phyloP scores from a whole-genome alignment of 2,329 filamentous ascomycete genomes.

The Nigrospora sphaerica region DNA sequence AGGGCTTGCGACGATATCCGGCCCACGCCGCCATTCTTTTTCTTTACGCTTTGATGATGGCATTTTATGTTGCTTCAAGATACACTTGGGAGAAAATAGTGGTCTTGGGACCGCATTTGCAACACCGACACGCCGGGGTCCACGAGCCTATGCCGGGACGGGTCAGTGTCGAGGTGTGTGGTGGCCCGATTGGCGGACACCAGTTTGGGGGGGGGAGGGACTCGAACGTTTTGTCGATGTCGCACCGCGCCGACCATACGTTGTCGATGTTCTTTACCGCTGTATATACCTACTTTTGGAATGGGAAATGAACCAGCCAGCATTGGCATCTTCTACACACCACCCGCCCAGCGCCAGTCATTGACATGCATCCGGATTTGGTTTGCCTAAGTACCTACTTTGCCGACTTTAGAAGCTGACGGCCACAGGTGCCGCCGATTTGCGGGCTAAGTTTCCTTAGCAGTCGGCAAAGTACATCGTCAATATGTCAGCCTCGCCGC shows the following conservation, averaged over 20 bases:
- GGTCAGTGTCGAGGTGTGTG: neutral
- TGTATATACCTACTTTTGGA: neutral
- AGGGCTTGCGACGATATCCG: neutral
- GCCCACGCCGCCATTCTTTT: neutral
- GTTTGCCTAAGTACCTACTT: no score
- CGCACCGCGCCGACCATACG: neutral
- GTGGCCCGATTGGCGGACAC: neutral
- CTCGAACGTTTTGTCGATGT: neutral
- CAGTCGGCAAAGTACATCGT: no score
- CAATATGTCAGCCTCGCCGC: no score
- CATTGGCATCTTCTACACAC: neutral
- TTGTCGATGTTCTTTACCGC: neutral
- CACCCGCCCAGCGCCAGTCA: no score
- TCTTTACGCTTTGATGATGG: slow-evolving; percentile 2
- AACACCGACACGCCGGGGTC: neutral
- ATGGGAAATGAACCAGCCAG: slow-evolving; percentile 1
- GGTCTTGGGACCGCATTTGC: neutral
- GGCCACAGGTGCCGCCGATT: no score
- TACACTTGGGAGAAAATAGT: neutral
- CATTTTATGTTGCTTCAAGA: neutral
- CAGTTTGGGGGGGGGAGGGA: neutral
- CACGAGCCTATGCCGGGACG: neutral
- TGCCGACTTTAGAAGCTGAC: no score
- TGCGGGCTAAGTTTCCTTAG: no score
- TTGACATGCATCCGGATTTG: no score